Evolutionary conservation across 441 rosid species (phyloP).

Genomic region (Syzygium malaccense): DNA sequence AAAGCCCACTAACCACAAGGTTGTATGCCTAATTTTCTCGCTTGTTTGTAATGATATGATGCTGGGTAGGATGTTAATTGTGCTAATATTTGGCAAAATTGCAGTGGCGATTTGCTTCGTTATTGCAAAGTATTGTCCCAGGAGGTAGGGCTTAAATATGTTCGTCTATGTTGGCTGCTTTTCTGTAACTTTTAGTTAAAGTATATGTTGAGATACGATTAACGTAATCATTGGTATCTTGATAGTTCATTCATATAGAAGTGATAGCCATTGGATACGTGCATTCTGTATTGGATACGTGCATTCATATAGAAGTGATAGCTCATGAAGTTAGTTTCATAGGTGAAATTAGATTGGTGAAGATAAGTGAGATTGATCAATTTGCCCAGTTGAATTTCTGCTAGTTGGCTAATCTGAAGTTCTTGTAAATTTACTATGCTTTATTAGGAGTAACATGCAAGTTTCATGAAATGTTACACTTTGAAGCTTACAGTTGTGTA

Average conservation of each 20-base stretch:
- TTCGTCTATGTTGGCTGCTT: neutral
- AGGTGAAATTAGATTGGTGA: neutral
- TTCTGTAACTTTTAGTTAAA: neutral
- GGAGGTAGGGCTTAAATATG: neutral
- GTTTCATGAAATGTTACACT: neutral
- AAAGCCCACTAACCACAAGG: slow-evolving; percentile 76
- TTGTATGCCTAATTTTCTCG: slow-evolving; percentile 9
- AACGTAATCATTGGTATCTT: neutral
- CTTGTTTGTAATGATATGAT: neutral
- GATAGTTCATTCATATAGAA: neutral
- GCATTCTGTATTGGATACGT: neutral
- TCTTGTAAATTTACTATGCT: neutral
- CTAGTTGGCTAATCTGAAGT: neutral
- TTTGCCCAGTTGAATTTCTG: neutral
- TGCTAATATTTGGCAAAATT: neutral
- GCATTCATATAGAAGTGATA: neutral
- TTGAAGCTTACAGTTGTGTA: neutral
- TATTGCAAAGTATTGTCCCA: neutral
- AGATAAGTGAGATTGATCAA: neutral
- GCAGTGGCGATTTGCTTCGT: neutral
- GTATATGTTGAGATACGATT: neutral
- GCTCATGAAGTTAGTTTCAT: neutral
- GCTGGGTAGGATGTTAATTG: neutral
- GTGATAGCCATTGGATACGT: neutral
- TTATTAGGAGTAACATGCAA: neutral